Evolutionary conservation across 2,329 filamentous ascomycete species (phyloP).

Genomic region (Apiospora saccharicola): DNA sequence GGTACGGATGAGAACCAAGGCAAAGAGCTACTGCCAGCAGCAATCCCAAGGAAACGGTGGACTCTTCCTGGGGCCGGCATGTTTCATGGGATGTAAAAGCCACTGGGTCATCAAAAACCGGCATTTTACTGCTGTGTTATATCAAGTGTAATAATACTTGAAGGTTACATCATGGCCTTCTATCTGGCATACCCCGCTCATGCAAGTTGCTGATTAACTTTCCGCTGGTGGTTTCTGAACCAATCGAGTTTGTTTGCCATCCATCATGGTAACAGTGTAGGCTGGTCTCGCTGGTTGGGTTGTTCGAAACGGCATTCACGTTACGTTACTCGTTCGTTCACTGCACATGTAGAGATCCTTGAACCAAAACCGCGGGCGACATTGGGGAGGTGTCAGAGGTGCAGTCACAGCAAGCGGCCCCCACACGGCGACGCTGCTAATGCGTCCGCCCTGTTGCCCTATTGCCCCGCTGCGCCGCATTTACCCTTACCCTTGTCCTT

Average conservation of each 20-base stretch:
- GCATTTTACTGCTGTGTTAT: background rate
- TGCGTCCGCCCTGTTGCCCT: background rate
- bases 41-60: background rate
- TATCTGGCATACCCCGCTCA: background rate
- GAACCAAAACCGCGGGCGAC: background rate
- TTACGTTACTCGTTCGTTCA: background rate
- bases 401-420: background rate
- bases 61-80: background rate
- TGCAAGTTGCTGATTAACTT: background rate
- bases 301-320: background rate
- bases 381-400: background rate
- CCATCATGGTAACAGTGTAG: background rate
- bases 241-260: background rate
- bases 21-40: background rate
- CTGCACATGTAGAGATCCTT: background rate
- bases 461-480: background rate
- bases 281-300: background rate
- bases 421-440: background rate
- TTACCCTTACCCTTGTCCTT: background rate
- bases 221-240: background rate
- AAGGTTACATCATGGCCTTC: background rate
- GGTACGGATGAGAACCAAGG: background rate
- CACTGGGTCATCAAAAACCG: background rate
- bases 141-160: background rate
- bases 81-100: background rate